These are phyloP conservation scores for Fusarium sororula DNA, from an alignment of 2,329 filamentous ascomycete species.

Conservation along the genomic window DNA sequence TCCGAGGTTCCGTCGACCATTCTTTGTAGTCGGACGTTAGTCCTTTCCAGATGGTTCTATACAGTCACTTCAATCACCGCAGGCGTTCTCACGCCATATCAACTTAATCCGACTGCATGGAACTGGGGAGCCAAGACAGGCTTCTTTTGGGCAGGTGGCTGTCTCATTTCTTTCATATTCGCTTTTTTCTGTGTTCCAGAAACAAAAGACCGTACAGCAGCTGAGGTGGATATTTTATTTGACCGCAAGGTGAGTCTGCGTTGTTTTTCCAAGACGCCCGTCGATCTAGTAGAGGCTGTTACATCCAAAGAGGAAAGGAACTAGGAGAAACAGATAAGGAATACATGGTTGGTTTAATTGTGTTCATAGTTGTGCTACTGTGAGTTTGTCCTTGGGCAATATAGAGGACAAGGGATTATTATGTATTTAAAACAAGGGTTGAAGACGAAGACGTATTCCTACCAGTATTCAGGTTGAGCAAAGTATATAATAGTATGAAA, in stretches of 20 bases:
- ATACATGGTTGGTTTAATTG: too few species aligned
- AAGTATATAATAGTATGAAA: too few species aligned
- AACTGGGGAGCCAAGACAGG: background rate
- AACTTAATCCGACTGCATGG: background rate
- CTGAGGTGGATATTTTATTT: background rate
- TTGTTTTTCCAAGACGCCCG: background rate
- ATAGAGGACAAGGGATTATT: too few species aligned
- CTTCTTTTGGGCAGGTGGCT: background rate
- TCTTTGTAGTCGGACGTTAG: background rate
- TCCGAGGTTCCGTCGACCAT: background rate
- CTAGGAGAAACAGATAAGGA: background rate
- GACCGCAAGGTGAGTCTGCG: background rate
- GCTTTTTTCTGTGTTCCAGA: background rate
- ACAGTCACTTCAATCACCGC: background rate
- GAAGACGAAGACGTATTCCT: too few species aligned
- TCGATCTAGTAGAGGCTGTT: background rate
- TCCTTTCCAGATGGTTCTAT: background rate
- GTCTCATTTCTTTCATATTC: background rate
- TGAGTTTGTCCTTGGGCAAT: fast-evolving
- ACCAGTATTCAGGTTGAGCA: too few species aligned
- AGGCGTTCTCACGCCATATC: background rate
- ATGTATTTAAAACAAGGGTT: too few species aligned
- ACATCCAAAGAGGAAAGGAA: background rate
- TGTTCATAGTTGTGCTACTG: too few species aligned
- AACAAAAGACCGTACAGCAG: background rate